Percentiles rank a stretch among this genome's conserved stretches.
Evolutionary conservation across 441 rosid species (phyloP).

Genomic region (Theobroma grandiflorum): DNA sequence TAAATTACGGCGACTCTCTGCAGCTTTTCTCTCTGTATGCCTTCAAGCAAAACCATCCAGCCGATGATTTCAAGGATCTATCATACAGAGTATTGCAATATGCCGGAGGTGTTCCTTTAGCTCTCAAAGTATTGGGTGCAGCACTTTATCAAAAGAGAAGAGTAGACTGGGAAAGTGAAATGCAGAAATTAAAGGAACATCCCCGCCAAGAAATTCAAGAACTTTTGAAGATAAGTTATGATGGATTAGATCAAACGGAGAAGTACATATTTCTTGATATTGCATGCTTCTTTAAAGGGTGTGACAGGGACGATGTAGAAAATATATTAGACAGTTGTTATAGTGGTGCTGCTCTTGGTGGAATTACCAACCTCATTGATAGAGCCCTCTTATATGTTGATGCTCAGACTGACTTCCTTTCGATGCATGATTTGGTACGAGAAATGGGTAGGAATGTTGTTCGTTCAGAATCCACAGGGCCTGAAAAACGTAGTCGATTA

Average conservation of each 20-base stretch:
- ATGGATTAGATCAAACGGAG: slow-evolving; percentile 40
- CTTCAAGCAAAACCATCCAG: slow-evolving; percentile 25
- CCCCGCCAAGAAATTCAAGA: slow-evolving; percentile 32
- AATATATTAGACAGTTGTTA: slow-evolving; percentile 16
- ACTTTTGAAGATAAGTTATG: slow-evolving; percentile 45
- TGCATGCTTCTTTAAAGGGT: slow-evolving; percentile 39
- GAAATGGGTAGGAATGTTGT: slow-evolving; percentile 51
- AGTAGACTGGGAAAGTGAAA: slow-evolving; percentile 37
- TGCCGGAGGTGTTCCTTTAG: slow-evolving; percentile 50
- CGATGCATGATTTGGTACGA: slow-evolving; percentile 53
- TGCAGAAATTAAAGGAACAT: slow-evolving; percentile 30
- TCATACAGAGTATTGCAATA: slow-evolving; percentile 25
- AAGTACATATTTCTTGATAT: slow-evolving; percentile 24
- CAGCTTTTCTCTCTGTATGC: slow-evolving; percentile 43
- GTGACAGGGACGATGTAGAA: slow-evolving; percentile 16
- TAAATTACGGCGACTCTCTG: slow-evolving; percentile 31
- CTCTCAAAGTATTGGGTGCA: slow-evolving; percentile 45
- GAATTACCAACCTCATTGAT: slow-evolving; percentile 37
- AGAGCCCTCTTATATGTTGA: slow-evolving; percentile 39
- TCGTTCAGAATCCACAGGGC: slow-evolving; percentile 24
- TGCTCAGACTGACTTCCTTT: slow-evolving; percentile 1
- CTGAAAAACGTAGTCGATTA: slow-evolving; percentile 27
- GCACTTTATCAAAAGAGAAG: slow-evolving; percentile 29
- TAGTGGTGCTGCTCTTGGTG: slow-evolving; percentile 28
- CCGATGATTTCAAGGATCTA: slow-evolving; percentile 21